Base-by-base conservation (phyloP, 306 rosid species). In the Acacia crassicarpa region DNA sequence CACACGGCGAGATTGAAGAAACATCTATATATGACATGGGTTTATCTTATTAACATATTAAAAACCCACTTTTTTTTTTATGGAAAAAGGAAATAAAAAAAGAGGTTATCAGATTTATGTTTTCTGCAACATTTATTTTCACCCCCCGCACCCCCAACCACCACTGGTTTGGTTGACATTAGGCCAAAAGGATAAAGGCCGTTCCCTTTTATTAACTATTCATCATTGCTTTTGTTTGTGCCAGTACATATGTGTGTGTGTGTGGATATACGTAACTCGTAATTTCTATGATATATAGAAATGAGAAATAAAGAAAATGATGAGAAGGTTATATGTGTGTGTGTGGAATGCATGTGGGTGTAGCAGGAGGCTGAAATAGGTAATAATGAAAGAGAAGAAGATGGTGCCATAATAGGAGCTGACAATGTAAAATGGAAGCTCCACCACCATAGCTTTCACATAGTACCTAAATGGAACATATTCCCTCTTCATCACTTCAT, bases 371-470 rank as follows among this genome's bases (percentile, higher is more conserved):
- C 8, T 25, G 20, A 27, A 6, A 25, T n/a, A 32, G 69, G 41
- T 15, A 61, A 25, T 61, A 11, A 61, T 61, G 35, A 61, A 27
- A 62, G 68, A 81, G 71, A 84, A 84, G 22, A 79, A 83, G 32
- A 49, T 85, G 62, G 3, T 1, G 62, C 90, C 80, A 87, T 83
- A 82, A 85, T 91, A 84, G 89, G 90, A 90, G 77, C 66, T 89
- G 88, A 90, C 97, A 91, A 33, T 12, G 70, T 67, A 45, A 85
- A 87, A 88, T 90, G 95, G 85, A 75, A 75, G 74, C 76, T 89
- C 91, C 90, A 90, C 91, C 90, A 90, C 89, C 83, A 38, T 38
- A 45, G 76, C 86, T 81, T 84, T 75, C 78, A 80, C 56, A 53
- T 87, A 84, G 78, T 86, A 90, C 90, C 83, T 67, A 86, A 87